Base-by-base conservation (phyloP, 176 grass and related monocot species). In the Ampelocalamus luodianensis region DNA sequence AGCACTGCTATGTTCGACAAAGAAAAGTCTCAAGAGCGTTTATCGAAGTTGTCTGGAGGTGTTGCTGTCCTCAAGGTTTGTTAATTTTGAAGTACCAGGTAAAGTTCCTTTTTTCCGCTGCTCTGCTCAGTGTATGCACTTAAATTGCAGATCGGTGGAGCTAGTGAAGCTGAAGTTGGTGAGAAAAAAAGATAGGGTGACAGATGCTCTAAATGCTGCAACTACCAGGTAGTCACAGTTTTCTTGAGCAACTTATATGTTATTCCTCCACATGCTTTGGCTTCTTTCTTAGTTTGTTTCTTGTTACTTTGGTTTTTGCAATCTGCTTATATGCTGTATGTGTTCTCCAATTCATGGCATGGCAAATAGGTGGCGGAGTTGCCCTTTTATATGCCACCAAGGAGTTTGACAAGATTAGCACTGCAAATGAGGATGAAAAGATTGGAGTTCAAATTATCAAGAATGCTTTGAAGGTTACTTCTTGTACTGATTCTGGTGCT, bases 181-280 rank as follows among this genome's bases (percentile, higher is more conserved):
- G 96, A 98, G 87, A 98, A 88, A 81, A 81, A 98, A 98, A 75
- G 96, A 95, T 81, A 95, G 93, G 82, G 96, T 98, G 36, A 95
- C 91, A 62, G 96, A 98, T 87, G 96, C 96, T 85, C 68, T 98
- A 87, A 89, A 98, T 90, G 89, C 96, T 45, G 87, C 93, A 70
- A 87, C 72, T 98, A 78, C 93, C 93, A 83, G 96, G 96, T 95
- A 76, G 61, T 53, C 65, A 54, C 9, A 23, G 55, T 50, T 83
- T 88, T 46, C 67, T 78, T 36, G 32, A 56, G 36, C 45, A 61
- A 45, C 10, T 77, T 70, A 11, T 78, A 38, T 22, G 11, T 29
- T 71, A 22, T 83, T 54, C 73, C 27, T 18, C 24, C 62, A 46
- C 17, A 22, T 77, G n/a, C 26, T 46, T 81, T 76, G 46, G 13